These are phyloP conservation scores for Suhomyces choctaworum DNA, from an alignment of 1,139 yeast genomes.

Conservation along the genomic window DNA sequence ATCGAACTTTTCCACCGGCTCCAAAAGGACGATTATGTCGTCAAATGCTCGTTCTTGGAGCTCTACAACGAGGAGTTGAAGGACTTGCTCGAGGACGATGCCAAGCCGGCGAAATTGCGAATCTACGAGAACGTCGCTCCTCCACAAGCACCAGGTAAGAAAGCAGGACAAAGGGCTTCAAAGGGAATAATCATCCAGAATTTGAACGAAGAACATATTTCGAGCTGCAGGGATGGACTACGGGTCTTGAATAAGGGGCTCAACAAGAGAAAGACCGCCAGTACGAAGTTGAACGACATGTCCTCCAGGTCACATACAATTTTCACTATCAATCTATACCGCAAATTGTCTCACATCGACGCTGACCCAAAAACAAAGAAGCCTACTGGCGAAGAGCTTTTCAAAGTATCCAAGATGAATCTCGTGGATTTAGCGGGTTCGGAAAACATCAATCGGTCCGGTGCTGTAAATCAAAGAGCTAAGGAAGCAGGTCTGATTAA, in stretches of 20 bases:
- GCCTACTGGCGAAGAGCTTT: slow-evolving; percentile 32
- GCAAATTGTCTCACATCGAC: slow-evolving; percentile 25
- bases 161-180: slow-evolving; percentile 3
- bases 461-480: slow-evolving; percentile 76
- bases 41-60: slow-evolving; percentile 72
- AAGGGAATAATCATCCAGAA: slow-evolving; percentile 49
- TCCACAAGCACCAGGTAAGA: slow-evolving; percentile 1
- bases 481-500: slow-evolving; percentile 89
- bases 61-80: slow-evolving; percentile 70
- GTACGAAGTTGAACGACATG: slow-evolving; percentile 67
- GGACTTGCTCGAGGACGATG: slow-evolving; percentile 55
- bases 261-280: slow-evolving; percentile 59
- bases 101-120: slow-evolving; percentile 37
- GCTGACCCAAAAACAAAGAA: neutral
- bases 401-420: slow-evolving; percentile 65
- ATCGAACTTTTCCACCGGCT: slow-evolving; percentile 53
- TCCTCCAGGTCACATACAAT: slow-evolving; percentile 77
- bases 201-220: slow-evolving; percentile 55
- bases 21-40: slow-evolving; percentile 51
- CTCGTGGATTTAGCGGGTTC: slow-evolving; percentile 90
- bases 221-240: slow-evolving; percentile 56
- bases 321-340: slow-evolving; percentile 60
- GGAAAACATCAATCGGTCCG: slow-evolving; percentile 75
- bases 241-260: slow-evolving; percentile 55
- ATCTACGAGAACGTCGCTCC: slow-evolving; percentile 44